Conservation (phyloP, 1,139 yeast species). For the Debaryomyces sp. region DNA sequence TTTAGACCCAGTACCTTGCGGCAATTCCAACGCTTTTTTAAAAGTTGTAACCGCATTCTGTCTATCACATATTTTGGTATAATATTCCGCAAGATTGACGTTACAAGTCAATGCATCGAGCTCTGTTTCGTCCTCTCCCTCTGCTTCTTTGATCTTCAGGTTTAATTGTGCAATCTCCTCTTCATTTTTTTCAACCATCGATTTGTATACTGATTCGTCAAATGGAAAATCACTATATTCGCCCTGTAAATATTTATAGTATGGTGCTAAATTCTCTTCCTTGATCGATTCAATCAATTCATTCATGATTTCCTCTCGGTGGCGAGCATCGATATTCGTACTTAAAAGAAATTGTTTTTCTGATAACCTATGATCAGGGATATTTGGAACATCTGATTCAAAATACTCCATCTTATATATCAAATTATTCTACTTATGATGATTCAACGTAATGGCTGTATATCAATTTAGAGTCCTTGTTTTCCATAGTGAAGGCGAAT, state of each 20-base stretch:
- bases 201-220: constrained; percentile 60
- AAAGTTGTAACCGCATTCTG: constrained; percentile 72
- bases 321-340: constrained; percentile 36
- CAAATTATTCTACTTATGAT: background rate
- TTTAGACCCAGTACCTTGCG: constrained; percentile 87
- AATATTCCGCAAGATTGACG: constrained; percentile 84
- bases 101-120: constrained; percentile 77
- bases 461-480: background rate
- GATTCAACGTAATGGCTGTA: background rate
- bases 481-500: constrained; percentile 2
- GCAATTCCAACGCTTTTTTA: constrained; percentile 73
- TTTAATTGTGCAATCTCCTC: constrained; percentile 58
- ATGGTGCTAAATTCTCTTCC: constrained; percentile 76
- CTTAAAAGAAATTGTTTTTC: constrained; percentile 72
- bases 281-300: constrained; percentile 58
- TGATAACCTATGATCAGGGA: constrained; percentile 82
- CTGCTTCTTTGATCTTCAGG: constrained; percentile 69
- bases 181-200: constrained; percentile 56
- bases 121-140: constrained; percentile 89
- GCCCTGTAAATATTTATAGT: constrained; percentile 67
- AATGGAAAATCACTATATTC: constrained; percentile 52
- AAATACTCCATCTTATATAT: constrained; percentile 27
- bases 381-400: constrained; percentile 55
- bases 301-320: constrained; percentile 41
- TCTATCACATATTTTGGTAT: constrained; percentile 81